Conservation (phyloP, 352 stramenopile species). For the Globisporangium okanoganense region DNA sequence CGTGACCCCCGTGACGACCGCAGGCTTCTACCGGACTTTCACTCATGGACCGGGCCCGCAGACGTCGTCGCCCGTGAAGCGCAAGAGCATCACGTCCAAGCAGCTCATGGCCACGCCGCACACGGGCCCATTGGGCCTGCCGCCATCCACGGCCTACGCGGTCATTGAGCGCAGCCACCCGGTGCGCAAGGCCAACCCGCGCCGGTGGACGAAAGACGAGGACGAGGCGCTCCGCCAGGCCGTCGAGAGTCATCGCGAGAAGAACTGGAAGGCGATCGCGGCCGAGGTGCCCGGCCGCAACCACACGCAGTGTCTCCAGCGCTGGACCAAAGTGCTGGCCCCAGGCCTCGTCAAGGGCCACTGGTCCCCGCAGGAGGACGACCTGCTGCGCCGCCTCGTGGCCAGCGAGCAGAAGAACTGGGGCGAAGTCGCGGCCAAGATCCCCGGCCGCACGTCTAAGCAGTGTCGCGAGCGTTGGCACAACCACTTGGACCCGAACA, state of each 20-base stretch:
- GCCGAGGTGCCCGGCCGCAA: slow-evolving; percentile 84
- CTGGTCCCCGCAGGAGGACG: slow-evolving; percentile 89
- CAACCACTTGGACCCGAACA: slow-evolving; percentile 87
- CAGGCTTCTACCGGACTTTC: slow-evolving; percentile 36
- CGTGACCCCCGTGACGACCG: slow-evolving; percentile 29
- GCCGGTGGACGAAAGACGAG: slow-evolving; percentile 86
- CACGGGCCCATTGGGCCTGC: slow-evolving; percentile 17
- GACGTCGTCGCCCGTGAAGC: slow-evolving; percentile 65
- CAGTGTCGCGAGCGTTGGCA: slow-evolving; percentile 90
- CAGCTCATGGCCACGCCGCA: slow-evolving; percentile 49
- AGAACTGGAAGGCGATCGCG: slow-evolving; percentile 92
- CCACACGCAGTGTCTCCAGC: slow-evolving; percentile 90
- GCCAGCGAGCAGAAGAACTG: slow-evolving; percentile 87
- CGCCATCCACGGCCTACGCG: slow-evolving; percentile 14
- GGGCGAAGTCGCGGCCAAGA: slow-evolving; percentile 83
- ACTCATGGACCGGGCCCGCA: slow-evolving; percentile 20
- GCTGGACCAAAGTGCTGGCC: slow-evolving; percentile 89
- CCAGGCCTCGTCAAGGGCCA: slow-evolving; percentile 88
- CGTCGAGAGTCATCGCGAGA: slow-evolving; percentile 85
- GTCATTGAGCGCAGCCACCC: slow-evolving; percentile 30
- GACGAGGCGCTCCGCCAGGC: slow-evolving; percentile 82
- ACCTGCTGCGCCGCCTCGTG: slow-evolving; percentile 71
- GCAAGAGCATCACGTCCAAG: slow-evolving; percentile 77
- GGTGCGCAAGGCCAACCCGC: slow-evolving; percentile 63
- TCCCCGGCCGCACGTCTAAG: slow-evolving; percentile 84